Conservation (phyloP, 805 yeast genomes). For the Saccharomycopsis vini region DNA sequence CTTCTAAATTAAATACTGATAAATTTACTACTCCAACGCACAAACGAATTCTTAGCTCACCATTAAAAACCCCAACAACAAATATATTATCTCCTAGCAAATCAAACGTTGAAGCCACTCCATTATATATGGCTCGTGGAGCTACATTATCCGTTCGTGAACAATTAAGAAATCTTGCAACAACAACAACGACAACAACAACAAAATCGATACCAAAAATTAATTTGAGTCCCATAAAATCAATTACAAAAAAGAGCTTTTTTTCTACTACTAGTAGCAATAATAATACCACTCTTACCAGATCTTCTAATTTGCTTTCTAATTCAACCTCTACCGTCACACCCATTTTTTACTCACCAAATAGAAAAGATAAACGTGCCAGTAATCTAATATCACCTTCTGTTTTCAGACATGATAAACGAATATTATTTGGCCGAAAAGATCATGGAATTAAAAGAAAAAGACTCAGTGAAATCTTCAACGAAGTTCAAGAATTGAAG, state of each 20-base stretch:
- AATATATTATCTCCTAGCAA: background rate
- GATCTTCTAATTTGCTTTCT: too few relatives aligned
- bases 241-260: too few relatives aligned
- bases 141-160: too few relatives aligned
- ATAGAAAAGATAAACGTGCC: background rate
- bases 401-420: background rate
- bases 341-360: background rate
- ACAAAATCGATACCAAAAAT: too few relatives aligned
- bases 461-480: slow-evolving; percentile 9
- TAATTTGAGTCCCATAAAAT: too few relatives aligned
- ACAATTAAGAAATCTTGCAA: too few relatives aligned
- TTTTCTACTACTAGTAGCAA: too few relatives aligned
- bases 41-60: slow-evolving; percentile 1
- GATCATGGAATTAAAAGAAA: slow-evolving; percentile 4
- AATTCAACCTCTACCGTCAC: too few relatives aligned
- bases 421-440: background rate
- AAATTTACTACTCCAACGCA: slow-evolving; percentile 11
- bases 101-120: slow-evolving; percentile 7
- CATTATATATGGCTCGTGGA: slow-evolving; percentile 10
- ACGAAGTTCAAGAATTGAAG: slow-evolving; percentile 10
- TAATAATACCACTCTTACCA: too few relatives aligned
- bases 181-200: too few relatives aligned
- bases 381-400: slow-evolving; percentile 3
- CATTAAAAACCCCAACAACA: too few relatives aligned
- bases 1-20: background rate